Evolutionary conservation across 129 eudicot species (phyloP).

Genomic region (Rutidosis leptorrhynchoides): DNA sequence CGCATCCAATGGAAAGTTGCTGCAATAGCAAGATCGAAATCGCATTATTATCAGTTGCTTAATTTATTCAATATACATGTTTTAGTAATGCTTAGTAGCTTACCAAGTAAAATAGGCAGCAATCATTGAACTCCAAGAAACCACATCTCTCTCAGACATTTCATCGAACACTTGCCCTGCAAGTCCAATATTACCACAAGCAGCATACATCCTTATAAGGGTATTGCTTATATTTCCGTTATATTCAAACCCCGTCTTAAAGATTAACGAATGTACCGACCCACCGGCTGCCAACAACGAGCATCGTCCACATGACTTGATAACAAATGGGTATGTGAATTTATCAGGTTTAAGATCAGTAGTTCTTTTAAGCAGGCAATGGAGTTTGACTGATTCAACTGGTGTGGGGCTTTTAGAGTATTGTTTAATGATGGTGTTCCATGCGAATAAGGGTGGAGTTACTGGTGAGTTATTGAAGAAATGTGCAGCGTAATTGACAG

Average conservation of each 20-base stretch:
- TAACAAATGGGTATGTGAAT: slow-evolving; percentile 23
- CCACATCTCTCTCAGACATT: slow-evolving; percentile 22
- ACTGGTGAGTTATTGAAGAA: slow-evolving; percentile 22
- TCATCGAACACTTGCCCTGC: slow-evolving; percentile 27
- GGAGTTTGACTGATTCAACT: slow-evolving; percentile 10
- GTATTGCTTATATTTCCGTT: slow-evolving; percentile 6
- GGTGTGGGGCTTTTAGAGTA: slow-evolving; percentile 23
- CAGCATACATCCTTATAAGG: slow-evolving; percentile 23
- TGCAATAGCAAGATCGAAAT: background rate
- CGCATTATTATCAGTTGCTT: background rate
- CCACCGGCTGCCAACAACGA: slow-evolving; percentile 18
- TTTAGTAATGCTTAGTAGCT: background rate
- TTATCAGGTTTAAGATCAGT: slow-evolving; percentile 19
- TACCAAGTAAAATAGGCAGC: slow-evolving; percentile 20
- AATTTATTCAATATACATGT: background rate
- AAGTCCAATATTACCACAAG: background rate
- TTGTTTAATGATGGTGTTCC: slow-evolving; percentile 14
- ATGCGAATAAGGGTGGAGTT: slow-evolving; percentile 22
- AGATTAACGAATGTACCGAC: slow-evolving; percentile 14
- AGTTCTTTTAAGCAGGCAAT: slow-evolving; percentile 13
- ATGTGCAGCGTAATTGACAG: background rate
- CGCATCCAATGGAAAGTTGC: slow-evolving; percentile 19
- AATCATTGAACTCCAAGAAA: slow-evolving; percentile 28
- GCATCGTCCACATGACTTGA: slow-evolving; percentile 25
- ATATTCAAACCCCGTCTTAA: slow-evolving; percentile 9